Base-by-base conservation (phyloP, 2,329 filamentous ascomycete genomes). In the Colletotrichum liriopes region DNA sequence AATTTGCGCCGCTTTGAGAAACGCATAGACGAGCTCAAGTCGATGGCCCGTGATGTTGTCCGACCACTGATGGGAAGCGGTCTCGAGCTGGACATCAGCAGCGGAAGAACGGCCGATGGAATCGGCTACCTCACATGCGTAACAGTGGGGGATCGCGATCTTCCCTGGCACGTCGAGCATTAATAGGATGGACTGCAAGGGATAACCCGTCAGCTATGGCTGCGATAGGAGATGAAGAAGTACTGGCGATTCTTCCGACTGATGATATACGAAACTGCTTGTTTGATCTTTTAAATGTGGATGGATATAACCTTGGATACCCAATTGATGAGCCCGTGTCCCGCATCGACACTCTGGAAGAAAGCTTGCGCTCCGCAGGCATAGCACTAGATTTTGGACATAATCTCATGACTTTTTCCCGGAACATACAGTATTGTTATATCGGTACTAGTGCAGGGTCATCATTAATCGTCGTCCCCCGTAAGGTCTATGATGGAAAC, bases 11-110 rank as follows among this genome's bases (percentile, higher is more conserved):
- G 93, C 5, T 97, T 98, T 76, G 96, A 98, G 84, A 91, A 93
- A 78, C 89, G 94, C 67, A 88, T 98, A 76, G 94, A 98, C 71
- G 95, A 98, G 84, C 86, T 98, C 66, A 98, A 98, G 55, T 88
- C 89, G 67, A 88, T 96, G 78, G 96, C 95, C 8, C 87, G 93
- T 65, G 94, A 97, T 77, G 87, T 93, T 20, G 95, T 98, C 9
- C 91, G 92, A 71, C 95, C 95, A 5, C 85, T 98, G 16, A 97
- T 97, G 92, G 89, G 93, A 63, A 96, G 94, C 78, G 93, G 92
- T 64, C 87, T 98, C 16, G 94, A 98, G 82, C 87, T 97, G 59
- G 94, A 97, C 79, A 81, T 94, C 65, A 86, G 88, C 62, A 81
- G 81, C 5, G 81, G 81, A 37, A 78, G 82, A 77, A 81, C 77